Base-by-base conservation (phyloP, 1,139 yeast genomes). In the Ashbya aceris region DNA sequence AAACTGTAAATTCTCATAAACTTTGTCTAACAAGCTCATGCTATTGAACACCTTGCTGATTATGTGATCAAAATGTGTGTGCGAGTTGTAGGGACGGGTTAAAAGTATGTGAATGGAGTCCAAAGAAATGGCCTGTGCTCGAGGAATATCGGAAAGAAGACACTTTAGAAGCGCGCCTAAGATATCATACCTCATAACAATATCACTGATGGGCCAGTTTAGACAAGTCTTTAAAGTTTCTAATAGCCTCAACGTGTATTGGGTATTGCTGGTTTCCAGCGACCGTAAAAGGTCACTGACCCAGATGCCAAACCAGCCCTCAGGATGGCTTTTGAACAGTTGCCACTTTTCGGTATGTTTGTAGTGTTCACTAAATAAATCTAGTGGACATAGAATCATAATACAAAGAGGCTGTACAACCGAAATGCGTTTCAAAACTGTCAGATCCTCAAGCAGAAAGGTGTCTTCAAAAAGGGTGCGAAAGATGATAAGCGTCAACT, bases 231-330 rank as follows among this genome's bases (percentile, higher is more conserved):
- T 91, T 56, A 89, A 74, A 2, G 95, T 83, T 46, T 89, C 85
- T 40, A 93, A 68, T 10, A 83, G 71, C 54, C 82, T 80, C 33
- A 83, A 73, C 1, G 79, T 80, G 56, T 80, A 65, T 40, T 59
- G 71, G 41, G 58, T 72, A 49, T 62, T 71, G 54, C 56, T 66
- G 33, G 56, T 62, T 13, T 53, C 53, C 29, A 68, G 66, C 27
- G 77, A 73, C 48, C 76, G 82, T 40, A 77, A 69, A 33, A 87
- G 63, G 40, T 78, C 76, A 38, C 69, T 64, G 36, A 83, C 71
- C 95, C 96, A 89, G 33, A 79, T 69, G 11, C 69, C 61, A 46
- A 93, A 78, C 99, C 99, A 93, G 30, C 99, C 98, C 40, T 79
- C 83, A 7, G 68, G 60, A 17, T 81, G 77, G 32, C 79, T 74